phyloP scores from a whole-genome alignment of 257 asterid genomes.

The Solanum appendiculatum region DNA sequence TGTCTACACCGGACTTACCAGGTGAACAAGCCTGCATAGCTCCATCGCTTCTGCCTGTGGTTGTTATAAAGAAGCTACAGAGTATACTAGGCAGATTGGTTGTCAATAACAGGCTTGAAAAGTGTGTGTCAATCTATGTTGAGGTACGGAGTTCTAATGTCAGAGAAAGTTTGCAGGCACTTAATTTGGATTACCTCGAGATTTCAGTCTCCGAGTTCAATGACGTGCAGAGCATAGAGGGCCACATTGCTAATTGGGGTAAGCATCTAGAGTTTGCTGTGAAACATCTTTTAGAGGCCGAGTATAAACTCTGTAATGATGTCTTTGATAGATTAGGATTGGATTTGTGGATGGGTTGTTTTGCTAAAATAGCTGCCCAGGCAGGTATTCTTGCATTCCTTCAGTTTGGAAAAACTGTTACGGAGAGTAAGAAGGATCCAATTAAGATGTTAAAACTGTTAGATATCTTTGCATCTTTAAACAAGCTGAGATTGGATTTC shows the following conservation, averaged over 20 bases:
- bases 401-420: conserved; percentile 74
- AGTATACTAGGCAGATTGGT: conserved; percentile 67
- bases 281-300: conserved; percentile 81
- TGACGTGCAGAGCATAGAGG: conserved; percentile 68
- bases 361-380: conserved; percentile 73
- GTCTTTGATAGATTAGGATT: conserved; percentile 76
- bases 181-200: conserved; percentile 81
- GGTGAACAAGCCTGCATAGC: conserved; percentile 57
- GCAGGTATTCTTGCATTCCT: conserved; percentile 80
- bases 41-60: conserved; percentile 66
- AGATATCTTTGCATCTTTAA: conserved; percentile 72
- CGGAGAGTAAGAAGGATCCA: conserved; percentile 89
- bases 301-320: conserved; percentile 65
- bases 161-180: conserved; percentile 70
- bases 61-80: conserved; percentile 67
- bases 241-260: conserved; percentile 69
- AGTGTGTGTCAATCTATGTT: conserved; percentile 58
- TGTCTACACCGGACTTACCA: conserved; percentile 42
- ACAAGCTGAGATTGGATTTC: conserved; percentile 77
- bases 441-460: conserved; percentile 65
- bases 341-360: conserved; percentile 74
- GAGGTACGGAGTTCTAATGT: conserved; percentile 75
- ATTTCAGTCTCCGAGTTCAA: conserved; percentile 76
- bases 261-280: conserved; percentile 80
- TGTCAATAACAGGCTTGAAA: conserved; percentile 51